Evolutionary conservation across 78 protist genomes (phyloP).

Genomic region (Speleostelium caveatum): DNA sequence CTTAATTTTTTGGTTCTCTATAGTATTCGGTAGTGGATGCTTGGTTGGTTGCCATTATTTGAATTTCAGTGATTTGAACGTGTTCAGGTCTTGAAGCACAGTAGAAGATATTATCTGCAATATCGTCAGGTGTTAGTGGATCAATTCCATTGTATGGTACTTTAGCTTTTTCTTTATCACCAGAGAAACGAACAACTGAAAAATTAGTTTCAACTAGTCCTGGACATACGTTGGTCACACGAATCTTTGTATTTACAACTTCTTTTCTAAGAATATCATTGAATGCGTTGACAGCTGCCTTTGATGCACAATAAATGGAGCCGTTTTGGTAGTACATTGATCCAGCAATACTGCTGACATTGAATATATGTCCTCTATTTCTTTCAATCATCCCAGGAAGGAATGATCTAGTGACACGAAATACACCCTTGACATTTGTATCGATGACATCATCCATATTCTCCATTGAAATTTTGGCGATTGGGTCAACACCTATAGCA

Average conservation of each 20-base stretch:
- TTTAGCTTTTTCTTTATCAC: constrained; percentile 79
- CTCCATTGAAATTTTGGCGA: not conserved
- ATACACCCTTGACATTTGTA: constrained; percentile 81
- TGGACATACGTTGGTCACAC: constrained; percentile 85
- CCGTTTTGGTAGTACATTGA: constrained; percentile 76
- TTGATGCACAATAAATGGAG: constrained; percentile 84
- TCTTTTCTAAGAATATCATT: constrained; percentile 82
- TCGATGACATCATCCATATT: constrained; percentile 44
- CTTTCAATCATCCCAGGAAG: constrained; percentile 64
- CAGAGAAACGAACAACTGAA: constrained; percentile 71
- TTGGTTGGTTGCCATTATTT: constrained; percentile 76
- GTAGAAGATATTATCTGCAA: constrained; percentile 84
- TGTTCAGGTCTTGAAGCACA: constrained; percentile 84
- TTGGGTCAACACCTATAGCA: constrained; percentile 67
- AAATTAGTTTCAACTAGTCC: constrained; percentile 89
- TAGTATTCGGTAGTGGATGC: constrained; percentile 48
- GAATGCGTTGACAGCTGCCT: constrained; percentile 87
- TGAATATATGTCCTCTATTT: constrained; percentile 81
- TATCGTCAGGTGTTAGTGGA: constrained; percentile 67
- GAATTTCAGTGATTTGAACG: constrained; percentile 80
- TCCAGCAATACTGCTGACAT: constrained; percentile 84
- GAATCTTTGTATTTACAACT: constrained; percentile 72
- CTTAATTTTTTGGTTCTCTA: too few species aligned
- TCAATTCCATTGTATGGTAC: constrained; percentile 73
- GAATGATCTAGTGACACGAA: constrained; percentile 42